phyloP scores from a whole-genome alignment of 495 filamentous ascomycete genomes.

The Aspergillus panamensis region DNA sequence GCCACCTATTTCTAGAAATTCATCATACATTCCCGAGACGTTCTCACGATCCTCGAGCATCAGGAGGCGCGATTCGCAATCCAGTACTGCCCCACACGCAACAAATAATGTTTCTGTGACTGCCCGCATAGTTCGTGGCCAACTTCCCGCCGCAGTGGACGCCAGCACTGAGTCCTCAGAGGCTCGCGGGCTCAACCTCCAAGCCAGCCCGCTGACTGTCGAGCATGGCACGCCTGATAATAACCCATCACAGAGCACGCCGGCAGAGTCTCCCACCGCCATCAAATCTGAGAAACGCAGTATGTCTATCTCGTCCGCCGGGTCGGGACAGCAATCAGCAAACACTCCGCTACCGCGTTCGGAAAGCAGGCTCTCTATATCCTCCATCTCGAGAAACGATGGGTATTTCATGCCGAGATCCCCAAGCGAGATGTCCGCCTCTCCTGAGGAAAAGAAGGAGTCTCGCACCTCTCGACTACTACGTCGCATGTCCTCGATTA shows the following conservation, averaged over 20 bases:
- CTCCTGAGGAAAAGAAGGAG: constrained; percentile 60
- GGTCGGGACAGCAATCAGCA: constrained; percentile 26
- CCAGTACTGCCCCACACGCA: constrained; percentile 25
- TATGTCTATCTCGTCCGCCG: constrained; percentile 36
- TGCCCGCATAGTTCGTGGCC: constrained; percentile 69
- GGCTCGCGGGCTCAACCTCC: constrained; percentile 55
- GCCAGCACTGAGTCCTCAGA: constrained; percentile 42
- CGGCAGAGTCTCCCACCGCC: constrained; percentile 14
- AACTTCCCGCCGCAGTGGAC: constrained; percentile 29
- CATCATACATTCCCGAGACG: constrained; percentile 22
- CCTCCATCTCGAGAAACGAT: constrained; percentile 38
- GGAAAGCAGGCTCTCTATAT: constrained; percentile 37
- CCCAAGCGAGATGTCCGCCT: constrained; percentile 37
- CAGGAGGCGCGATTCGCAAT: constrained; percentile 30
- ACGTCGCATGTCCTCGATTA: constrained; percentile 73
- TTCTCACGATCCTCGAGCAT: constrained; percentile 33
- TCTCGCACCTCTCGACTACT: constrained; percentile 71
- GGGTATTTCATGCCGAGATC: constrained; percentile 38
- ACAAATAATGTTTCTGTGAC: constrained; percentile 74
- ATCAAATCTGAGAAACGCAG: constrained; percentile 29
- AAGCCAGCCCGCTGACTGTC: constrained; percentile 68
- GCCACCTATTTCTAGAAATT: constrained; percentile 14
- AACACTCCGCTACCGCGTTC: constrained; percentile 28
- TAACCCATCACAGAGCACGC: constrained; percentile 11
- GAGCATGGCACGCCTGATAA: constrained; percentile 56